A percentile compares a stretch with the other conserved stretches of the same genome.
phyloP scores from a whole-genome alignment of 352 stramenopile species.

The Phytophthora lateralis region DNA sequence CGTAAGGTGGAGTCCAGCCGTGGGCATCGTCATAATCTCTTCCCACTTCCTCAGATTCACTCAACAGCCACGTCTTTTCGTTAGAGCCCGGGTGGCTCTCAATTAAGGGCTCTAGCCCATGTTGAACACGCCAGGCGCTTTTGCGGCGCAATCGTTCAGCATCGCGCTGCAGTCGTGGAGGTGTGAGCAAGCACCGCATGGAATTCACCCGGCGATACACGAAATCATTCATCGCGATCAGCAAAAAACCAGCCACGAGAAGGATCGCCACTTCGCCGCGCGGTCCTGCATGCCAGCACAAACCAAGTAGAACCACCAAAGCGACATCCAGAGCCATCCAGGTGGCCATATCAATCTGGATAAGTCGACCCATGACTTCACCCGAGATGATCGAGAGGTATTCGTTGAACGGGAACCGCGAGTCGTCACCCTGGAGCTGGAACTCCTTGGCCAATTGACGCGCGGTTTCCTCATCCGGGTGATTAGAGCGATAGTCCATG shows the following conservation, averaged over 20 bases:
- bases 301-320: slow-evolving; percentile 48
- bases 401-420: slow-evolving; percentile 77
- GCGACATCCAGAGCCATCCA: slow-evolving; percentile 68
- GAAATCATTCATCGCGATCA: slow-evolving; percentile 56
- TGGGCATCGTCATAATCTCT: slow-evolving; percentile 40
- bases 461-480: slow-evolving; percentile 52
- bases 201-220: slow-evolving; percentile 54
- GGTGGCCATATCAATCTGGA: slow-evolving; percentile 74
- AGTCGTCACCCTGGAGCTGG: slow-evolving; percentile 50
- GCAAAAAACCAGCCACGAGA: slow-evolving; percentile 37
- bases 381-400: slow-evolving; percentile 81
- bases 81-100: slow-evolving; percentile 18
- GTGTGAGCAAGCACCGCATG: slow-evolving; percentile 61
- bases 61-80: slow-evolving; percentile 55
- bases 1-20: slow-evolving; percentile 51
- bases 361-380: slow-evolving; percentile 72
- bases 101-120: slow-evolving; percentile 37
- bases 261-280: slow-evolving; percentile 52
- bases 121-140: slow-evolving; percentile 54
- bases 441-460: slow-evolving; percentile 62
- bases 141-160: slow-evolving; percentile 65
- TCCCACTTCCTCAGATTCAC: slow-evolving; percentile 26
- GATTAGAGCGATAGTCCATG: slow-evolving; percentile 74
- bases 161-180: slow-evolving; percentile 56
- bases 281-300: slow-evolving; percentile 48